Evolutionary conservation across 2,329 filamentous ascomycete genomes (phyloP), one percentile per base, ranked within the genome.

Genomic region (Massarina eburnea): DNA sequence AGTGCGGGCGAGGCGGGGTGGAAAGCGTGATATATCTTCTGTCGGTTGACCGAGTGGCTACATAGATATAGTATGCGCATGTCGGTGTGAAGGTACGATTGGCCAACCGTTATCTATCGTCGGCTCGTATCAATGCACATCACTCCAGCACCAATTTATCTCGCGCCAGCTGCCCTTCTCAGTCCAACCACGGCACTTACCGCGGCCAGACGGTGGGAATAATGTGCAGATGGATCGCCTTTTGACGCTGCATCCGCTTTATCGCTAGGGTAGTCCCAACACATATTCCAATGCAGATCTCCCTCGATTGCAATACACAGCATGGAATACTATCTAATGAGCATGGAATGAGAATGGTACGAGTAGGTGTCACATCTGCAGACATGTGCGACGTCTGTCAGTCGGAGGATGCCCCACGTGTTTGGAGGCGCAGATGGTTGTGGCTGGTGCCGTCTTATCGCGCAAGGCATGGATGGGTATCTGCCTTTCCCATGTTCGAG

Each of bases 91-190:
- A 15, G 20, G 20, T 18, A 30, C 26, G 24, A 40, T 45, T 44
- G 41, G 40, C 19, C 29, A 18, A 30, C 21, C 36, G 42, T 45
- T 52, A 41, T 44, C 41, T 22, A 33, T 27, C 30, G 10, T 32
- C 30, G 18, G 29, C 17, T 45, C 49, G 46, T 47, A 52, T 47
- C 35, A 15, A 46, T 46, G 49, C 46, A 46, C 34, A 39, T 47
- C 43, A 49, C 45, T n/a, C 14, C 27, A 27, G 14, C 15, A 38
- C 18, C 30, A 43, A 46, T 29, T 9, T 39, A 39, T 43, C 24
- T 18, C 26, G 27, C 27, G 12, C 22, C 17, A 24, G 20, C 15
- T 32, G 26, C 8, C 35, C 24, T 35, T 21, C 36, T 14, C 27
- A 14, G 27, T 24, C 35, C 35, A 45, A 41, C 37, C 43, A 41